Base-by-base conservation (phyloP, 2,329 filamentous ascomycete genomes). In the Alternaria conjuncta region DNA sequence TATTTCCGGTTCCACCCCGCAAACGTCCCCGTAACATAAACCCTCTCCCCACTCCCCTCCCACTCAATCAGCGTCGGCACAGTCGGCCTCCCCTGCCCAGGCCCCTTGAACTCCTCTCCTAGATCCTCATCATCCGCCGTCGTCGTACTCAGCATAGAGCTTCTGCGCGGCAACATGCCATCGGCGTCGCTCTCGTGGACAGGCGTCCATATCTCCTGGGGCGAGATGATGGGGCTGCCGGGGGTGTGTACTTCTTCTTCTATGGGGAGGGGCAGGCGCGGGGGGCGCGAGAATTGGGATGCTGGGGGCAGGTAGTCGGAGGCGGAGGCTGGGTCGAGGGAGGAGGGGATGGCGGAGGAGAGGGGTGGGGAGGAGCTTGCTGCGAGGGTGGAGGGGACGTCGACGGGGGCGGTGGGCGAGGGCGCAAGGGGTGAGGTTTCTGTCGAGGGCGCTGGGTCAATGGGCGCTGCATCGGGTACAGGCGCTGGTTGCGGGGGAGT, bases 1-100 rank as follows among this genome's bases (percentile, higher is more conserved):
- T 94, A 96, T 82, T 98, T 98, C 79, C 92, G 91, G 81, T 96
- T 94, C 96, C 96, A 99, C 26, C 95, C 92, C 73, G 97, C 96
- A 77, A 98, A 97, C 20, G 96, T 98, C 69, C 95, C 95, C 1
- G 96, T 99, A 49, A 99, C 94, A 79, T 97, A 99, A 68, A 98
- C 89, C 81, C 94, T 96, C 61, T 97, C 92, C 62, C 92, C 94
- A 56, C 89, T 89, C 9, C 88, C 87, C 69, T 87, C 87, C 96
- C 96, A 99, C 81, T 96, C 92, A 62, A 99, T 89, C 61, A 87
- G 84, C 2, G 93, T 97, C 2, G 93, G 92, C 45, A 98, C 92
- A 8, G 92, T 92, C 43, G 92, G 91, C 66, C 90, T 87, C 73
- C 92, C 90, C 3, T 69, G 69, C 32, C 92, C 88, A 20, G 82